Evolutionary conservation across 2,329 filamentous ascomycete genomes (phyloP).

Genomic region (Ascochyta fabae): DNA sequence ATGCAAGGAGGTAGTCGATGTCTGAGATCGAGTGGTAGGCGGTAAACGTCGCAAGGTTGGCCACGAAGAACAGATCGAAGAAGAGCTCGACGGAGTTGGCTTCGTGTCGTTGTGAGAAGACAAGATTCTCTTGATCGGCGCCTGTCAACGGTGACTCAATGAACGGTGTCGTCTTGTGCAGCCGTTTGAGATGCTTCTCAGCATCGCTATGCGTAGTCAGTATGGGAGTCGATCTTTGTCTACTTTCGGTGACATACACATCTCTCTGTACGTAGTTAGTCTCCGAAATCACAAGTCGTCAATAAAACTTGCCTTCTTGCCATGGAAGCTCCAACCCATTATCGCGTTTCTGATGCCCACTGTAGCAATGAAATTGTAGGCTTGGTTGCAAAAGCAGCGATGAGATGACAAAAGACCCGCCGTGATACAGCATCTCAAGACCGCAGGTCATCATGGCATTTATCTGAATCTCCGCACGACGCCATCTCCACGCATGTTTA

Average conservation of each 20-base stretch:
- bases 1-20: slow-evolving; percentile 39
- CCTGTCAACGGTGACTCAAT: slow-evolving; percentile 46
- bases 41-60: slow-evolving; percentile 50
- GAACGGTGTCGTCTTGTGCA: slow-evolving; percentile 44
- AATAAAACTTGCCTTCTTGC: slow-evolving; percentile 28
- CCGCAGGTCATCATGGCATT: not conserved
- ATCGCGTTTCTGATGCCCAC: not conserved
- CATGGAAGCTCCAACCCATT: slow-evolving; percentile 45
- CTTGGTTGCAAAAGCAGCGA: not conserved
- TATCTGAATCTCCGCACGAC: slow-evolving; percentile 7
- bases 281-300: not conserved
- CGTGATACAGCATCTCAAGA: not conserved
- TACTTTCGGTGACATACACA: slow-evolving; percentile 28
- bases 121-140: slow-evolving; percentile 44
- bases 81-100: slow-evolving; percentile 50
- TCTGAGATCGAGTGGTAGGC: slow-evolving; percentile 50
- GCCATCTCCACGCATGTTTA: slow-evolving; percentile 1
- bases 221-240: not conserved
- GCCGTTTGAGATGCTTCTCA: slow-evolving; percentile 45
- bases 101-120: slow-evolving; percentile 49
- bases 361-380: slow-evolving; percentile 1
- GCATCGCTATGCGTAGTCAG: slow-evolving; percentile 34
- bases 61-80: slow-evolving; percentile 43
- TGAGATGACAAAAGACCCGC: not conserved
- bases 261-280: slow-evolving; percentile 27